Base-by-base conservation (phyloP, 129 eudicot species). In the Helianthus tuberosus region DNA sequence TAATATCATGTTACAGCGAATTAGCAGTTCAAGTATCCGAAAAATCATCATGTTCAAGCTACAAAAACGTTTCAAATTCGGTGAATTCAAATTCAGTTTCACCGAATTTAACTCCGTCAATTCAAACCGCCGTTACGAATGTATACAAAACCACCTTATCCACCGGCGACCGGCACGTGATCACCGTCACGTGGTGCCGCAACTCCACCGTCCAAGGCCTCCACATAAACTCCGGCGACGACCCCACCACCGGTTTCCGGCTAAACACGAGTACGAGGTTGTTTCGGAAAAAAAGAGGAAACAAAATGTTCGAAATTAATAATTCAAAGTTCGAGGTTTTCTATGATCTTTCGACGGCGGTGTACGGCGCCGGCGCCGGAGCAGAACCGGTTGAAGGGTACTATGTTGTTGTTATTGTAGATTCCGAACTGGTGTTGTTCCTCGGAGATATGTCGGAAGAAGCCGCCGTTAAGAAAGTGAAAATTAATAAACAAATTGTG, bases 361-460 rank as follows among this genome's bases (percentile, higher is more conserved):
- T 60, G 10, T 94, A 90, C 81, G 66, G 81, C 32, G 50, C 73
- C 51, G 91, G 98, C 0, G 39, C 72, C 51, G 91, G 98, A 1
- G 93, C 98, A 2, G 98, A 94, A 38, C 97, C 98, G 3, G 54
- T 86, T 9, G 84, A 77, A 52, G 98, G 97, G 20, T 94, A 76
- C 78, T 88, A 86, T 63, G 76, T 94, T 15, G 3, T 88, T n/a
- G 48, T 94, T 48, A 67, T 49, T 38, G 72, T 90, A 39, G 96
- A 86, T 14, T 79, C 96, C n/a, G 93, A 90, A 57, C 66, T 88
- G 7, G 93, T 86, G 17, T 75, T 88, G 52, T 41, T 60, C 14
- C 74, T 94, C 11, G 98, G 98, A 29, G 97, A 88, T 43, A 49
- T 76, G 80, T 77, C 87, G 14, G 84, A 77, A 15, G 96, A 92